These are phyloP conservation scores for Magnusiomyces ingens DNA, from an alignment of 1,139 yeast species.

Conservation along the genomic window DNA sequence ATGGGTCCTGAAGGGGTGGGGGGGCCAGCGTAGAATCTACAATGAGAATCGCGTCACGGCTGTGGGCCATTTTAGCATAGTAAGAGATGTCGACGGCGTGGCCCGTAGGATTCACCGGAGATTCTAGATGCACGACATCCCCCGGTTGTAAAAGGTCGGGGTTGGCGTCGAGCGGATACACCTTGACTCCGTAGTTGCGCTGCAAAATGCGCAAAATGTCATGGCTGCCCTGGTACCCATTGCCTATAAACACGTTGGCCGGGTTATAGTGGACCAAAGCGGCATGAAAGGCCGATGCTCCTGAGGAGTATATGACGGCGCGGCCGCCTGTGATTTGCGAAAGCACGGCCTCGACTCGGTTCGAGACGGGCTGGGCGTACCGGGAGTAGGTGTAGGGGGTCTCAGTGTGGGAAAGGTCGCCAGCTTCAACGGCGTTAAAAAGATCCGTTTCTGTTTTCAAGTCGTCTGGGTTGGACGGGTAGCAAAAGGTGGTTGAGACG, in stretches of 20 bases:
- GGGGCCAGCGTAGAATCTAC: slow-evolving; percentile 93
- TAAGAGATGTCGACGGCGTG: slow-evolving; percentile 53
- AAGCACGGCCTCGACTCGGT: slow-evolving; percentile 62
- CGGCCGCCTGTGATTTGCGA: slow-evolving; percentile 46
- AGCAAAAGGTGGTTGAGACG: slow-evolving; percentile 70
- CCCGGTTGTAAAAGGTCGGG: slow-evolving; percentile 52
- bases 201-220: slow-evolving; percentile 58
- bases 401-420: slow-evolving; percentile 18
- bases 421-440: slow-evolving; percentile 30
- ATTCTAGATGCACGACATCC: slow-evolving; percentile 75
- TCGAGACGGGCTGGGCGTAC: slow-evolving; percentile 61
- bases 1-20: slow-evolving; percentile 80
- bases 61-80: slow-evolving; percentile 63
- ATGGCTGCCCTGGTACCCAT: slow-evolving; percentile 80
- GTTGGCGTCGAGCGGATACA: slow-evolving; percentile 46
- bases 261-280: slow-evolving; percentile 68
- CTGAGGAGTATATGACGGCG: slow-evolving; percentile 65
- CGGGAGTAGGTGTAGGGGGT: slow-evolving; percentile 52
- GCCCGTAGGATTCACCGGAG: slow-evolving; percentile 86
- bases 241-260: slow-evolving; percentile 63
- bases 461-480: slow-evolving; percentile 51
- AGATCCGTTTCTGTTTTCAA: slow-evolving; percentile 40
- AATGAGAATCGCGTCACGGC: slow-evolving; percentile 56
- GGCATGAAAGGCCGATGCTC: slow-evolving; percentile 75
- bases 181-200: slow-evolving; percentile 54